A percentile compares a stretch with the other conserved stretches of the same genome.
Conservation (phyloP, 1,284 basidiomycete genomes). For the Irpex rosettiformis region DNA sequence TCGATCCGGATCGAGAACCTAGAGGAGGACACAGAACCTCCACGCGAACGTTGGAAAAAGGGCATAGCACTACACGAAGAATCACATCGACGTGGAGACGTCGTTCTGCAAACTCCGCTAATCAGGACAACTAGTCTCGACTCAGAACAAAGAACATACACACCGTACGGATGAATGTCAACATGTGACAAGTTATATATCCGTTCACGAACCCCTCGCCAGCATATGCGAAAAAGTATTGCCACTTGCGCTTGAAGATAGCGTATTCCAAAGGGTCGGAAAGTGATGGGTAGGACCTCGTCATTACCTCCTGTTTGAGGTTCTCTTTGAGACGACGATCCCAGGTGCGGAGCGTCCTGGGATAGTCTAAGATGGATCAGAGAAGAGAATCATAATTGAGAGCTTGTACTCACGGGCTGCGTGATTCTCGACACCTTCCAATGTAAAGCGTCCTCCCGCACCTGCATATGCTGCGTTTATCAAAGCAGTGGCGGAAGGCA, state of each 20-base stretch:
- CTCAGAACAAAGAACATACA: conserved; percentile 10
- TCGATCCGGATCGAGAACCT: not conserved
- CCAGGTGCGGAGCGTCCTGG: conserved; percentile 89
- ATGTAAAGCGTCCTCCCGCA: conserved; percentile 71
- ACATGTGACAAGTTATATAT: conserved; percentile 77
- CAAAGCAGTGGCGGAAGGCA: conserved; percentile 77
- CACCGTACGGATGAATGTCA: conserved; percentile 36
- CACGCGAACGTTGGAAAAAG: too few species aligned
- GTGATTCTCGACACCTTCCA: conserved; percentile 86
- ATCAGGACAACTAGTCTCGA: not conserved
- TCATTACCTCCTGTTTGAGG: conserved; percentile 51
- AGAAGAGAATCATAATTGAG: not conserved
- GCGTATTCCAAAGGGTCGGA: conserved; percentile 50
- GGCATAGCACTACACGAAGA: not conserved
- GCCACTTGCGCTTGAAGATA: conserved; percentile 72
- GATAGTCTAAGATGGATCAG: conserved; percentile 57
- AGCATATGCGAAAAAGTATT: conserved; percentile 75
- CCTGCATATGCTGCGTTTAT: conserved; percentile 64
- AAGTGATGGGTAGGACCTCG: conserved; percentile 54
- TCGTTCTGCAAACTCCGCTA: conserved; percentile 5
- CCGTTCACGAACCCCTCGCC: conserved; percentile 72
- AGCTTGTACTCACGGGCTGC: conserved; percentile 58
- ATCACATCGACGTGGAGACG: conserved; percentile 1
- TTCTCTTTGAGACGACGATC: conserved; percentile 67
- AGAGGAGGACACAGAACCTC: too few species aligned